Percentiles rank a stretch among this genome's conserved stretches.
These are phyloP conservation scores for Trichocladium antarcticum DNA, from an alignment of 495 filamentous ascomycete genomes.

Conservation along the genomic window DNA sequence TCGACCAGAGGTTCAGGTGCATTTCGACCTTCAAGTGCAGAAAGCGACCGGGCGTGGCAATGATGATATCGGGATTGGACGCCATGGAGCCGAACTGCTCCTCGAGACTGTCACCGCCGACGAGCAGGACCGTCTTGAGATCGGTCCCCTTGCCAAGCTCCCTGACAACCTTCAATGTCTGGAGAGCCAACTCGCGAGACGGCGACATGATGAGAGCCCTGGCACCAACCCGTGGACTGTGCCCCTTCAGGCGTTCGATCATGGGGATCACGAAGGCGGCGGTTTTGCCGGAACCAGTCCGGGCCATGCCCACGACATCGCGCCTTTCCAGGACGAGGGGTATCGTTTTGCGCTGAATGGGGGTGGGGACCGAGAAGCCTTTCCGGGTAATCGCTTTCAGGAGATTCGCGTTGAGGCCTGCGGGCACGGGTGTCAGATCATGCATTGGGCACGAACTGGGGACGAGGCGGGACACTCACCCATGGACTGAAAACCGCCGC, in stretches of 20 bases:
- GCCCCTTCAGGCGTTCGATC: slow-evolving; percentile 86
- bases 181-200: slow-evolving; percentile 82
- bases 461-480: slow-evolving; percentile 33
- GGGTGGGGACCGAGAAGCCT: slow-evolving; percentile 90
- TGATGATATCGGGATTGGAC: slow-evolving; percentile 87
- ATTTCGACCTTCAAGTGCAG: slow-evolving; percentile 94
- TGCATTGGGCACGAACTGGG: neutral
- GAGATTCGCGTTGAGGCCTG: slow-evolving; percentile 63
- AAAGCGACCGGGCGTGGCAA: slow-evolving; percentile 92
- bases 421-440: slow-evolving; percentile 11
- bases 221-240: slow-evolving; percentile 73
- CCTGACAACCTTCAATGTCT: slow-evolving; percentile 93
- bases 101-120: slow-evolving; percentile 91
- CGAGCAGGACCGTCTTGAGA: slow-evolving; percentile 73
- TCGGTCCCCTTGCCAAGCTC: slow-evolving; percentile 86
- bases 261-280: slow-evolving; percentile 96
- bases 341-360: slow-evolving; percentile 94
- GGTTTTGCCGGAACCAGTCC: slow-evolving; percentile 94
- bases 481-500: slow-evolving; percentile 95
- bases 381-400: slow-evolving; percentile 84
- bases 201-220: slow-evolving; percentile 81
- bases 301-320: slow-evolving; percentile 95
- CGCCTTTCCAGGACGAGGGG: slow-evolving; percentile 76
- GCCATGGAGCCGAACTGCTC: slow-evolving; percentile 93
- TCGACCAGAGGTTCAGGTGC: slow-evolving; percentile 72